Evolutionary conservation across 2,329 filamentous ascomycete genomes (phyloP), one percentile per base, ranked within the genome.

Genomic region (Pestalotiopsis sp.): DNA sequence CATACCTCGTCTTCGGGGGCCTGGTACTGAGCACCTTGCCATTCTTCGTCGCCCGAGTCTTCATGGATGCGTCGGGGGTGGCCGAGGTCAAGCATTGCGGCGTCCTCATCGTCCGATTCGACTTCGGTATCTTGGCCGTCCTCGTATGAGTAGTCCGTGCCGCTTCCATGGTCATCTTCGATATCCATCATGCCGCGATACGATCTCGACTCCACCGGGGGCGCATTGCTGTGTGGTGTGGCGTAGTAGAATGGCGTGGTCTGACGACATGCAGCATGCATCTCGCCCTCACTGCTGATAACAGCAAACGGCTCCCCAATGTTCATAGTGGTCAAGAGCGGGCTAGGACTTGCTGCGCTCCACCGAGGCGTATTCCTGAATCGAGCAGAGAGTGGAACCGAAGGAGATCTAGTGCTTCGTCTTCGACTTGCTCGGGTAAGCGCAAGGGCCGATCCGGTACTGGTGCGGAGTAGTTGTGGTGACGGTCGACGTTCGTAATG

Each of bases 161-260:
- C 74, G 62, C 69, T 70, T 55, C 76, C 70, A 59, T 73, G 70
- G 14, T 74, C 73, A 40, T 76, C 76, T 5, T 73, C 69, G 1
- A 74, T 71, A 9, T 66, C 64, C 20, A 59, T 22, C 17, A 75
- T 74, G 13, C 76, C 75, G 6, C 66, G 73, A 22, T 70, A 70
- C 2, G 73, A 72, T 7, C 80, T 79, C 20, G 79, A 70, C 66
- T 86, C 84, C 13, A 82, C 77, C 9, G 79, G 76, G 0, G 87
- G 83, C 3, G 83, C 86, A 69, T 89, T 90, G 73, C 91, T 94
- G 75, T 91, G 85, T 0, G 92, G 92, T 0, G 92, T 94, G 2
- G 91, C 91, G 73, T 94, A 94, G 73, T 94, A 94, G 71, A 89
- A 89, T 0, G 90, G 91, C 0, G 86, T 88, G 13, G 81, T 82